These are phyloP conservation scores for Citeromyces nyonsensis DNA, from an alignment of 805 yeast genomes.

Conservation along the genomic window DNA sequence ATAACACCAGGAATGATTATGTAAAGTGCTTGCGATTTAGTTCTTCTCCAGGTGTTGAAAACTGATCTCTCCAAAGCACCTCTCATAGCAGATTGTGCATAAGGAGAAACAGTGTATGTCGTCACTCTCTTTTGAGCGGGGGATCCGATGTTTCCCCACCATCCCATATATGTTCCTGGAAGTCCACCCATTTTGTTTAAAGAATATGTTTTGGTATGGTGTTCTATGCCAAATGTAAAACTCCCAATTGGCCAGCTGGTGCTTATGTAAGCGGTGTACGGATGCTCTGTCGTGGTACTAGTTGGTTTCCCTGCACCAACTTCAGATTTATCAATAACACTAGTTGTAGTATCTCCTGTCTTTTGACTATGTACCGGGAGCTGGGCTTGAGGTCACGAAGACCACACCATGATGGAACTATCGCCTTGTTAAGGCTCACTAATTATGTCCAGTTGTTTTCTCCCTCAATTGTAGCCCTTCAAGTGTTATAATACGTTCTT, in stretches of 20 bases:
- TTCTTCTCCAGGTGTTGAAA: constrained; percentile 92
- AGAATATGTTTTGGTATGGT: not conserved
- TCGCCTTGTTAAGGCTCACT: no score
- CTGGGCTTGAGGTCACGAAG: no score
- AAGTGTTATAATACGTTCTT: no score
- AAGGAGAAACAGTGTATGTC: constrained; percentile 84
- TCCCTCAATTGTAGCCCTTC: no score
- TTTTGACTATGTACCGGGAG: no score
- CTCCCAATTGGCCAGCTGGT: not conserved
- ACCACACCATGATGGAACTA: no score
- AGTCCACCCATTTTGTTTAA: constrained; percentile 45
- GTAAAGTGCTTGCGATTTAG: constrained; percentile 69
- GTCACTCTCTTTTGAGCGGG: constrained; percentile 80
- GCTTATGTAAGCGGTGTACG: not conserved
- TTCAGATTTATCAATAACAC: no score
- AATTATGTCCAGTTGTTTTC: no score
- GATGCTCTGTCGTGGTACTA: no score
- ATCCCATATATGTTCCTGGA: constrained; percentile 78
- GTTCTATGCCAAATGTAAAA: not conserved
- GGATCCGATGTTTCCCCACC: constrained; percentile 90
- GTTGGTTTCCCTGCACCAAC: no score
- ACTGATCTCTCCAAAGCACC: constrained; percentile 75
- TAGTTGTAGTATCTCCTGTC: no score
- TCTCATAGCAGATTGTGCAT: constrained; percentile 83
- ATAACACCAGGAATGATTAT: constrained; percentile 63